Base-by-base conservation (phyloP, 2,329 filamentous ascomycete species). In the Pseudocercospora cruenta region DNA sequence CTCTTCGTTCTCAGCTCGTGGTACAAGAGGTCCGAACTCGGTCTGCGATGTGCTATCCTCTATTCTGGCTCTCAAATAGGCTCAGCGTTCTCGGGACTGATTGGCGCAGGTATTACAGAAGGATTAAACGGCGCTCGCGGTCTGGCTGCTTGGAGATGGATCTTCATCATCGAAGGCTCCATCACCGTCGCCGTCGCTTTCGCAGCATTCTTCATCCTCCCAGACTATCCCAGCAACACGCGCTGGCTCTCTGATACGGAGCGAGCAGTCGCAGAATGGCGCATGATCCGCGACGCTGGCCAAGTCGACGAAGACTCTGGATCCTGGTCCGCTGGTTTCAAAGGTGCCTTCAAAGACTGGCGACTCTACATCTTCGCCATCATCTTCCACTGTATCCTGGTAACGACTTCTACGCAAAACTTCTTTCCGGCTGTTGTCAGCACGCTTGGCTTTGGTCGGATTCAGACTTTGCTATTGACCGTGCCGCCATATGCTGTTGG, bases 61-160 rank as follows among this genome's bases (percentile, higher is more conserved):
- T 31, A 80, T 82, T 5, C 82, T 80, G 4, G 77, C 80, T 64
- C 78, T 75, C 43, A 78, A 75, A 6, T 73, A 28, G 89, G 88
- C 0, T 88, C 88, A 3, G 90, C 90, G 2, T 91, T 92, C 71
- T 89, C 88, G 0, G 90, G 89, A 5, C 70, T 83, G 1, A 79
- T 83, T 19, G 80, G 80, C 16, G 80, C 81, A 21, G 81, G 89
- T 4, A 89, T 93, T 60, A 88, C 84, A 0, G 79, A 82, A 16
- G 60, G 64, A 3, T 86, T 92, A 83, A 83, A 90, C 68, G 82
- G 85, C 6, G 78, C 79, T 0, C 78, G 78, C 12, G 88, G 87
- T 0, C 78, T 88, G 3, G 78, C 82, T 6, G 87, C 86, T 4
- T 91, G 84, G 88, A 75, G 68, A 64, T 73, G 66, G 70, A 79